A percentile compares a stretch with the other conserved stretches of the same genome.
Conservation (phyloP, 176 grass and related monocot genomes). For the Tillandsia leiboldiana region DNA sequence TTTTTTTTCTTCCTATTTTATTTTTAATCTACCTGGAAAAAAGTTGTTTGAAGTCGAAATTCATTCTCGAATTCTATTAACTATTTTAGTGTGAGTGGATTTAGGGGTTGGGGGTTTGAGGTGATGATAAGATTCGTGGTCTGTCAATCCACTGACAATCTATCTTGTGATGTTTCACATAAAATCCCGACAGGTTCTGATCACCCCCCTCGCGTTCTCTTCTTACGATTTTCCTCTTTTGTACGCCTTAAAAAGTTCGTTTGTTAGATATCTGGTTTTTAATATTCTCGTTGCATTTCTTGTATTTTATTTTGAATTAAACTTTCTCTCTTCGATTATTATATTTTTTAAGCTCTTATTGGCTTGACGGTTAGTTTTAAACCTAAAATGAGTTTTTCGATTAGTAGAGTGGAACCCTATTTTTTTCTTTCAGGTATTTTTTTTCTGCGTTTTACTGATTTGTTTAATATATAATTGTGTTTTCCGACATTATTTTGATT, state of each 20-base stretch:
- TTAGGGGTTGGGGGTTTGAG: constrained; percentile 14
- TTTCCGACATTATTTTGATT: too few species aligned
- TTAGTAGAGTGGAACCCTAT: too few species aligned
- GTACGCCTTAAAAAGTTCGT: too few species aligned
- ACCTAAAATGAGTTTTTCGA: too few species aligned
- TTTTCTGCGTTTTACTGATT: too few species aligned
- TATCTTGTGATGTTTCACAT: constrained; percentile 42
- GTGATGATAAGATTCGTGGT: constrained; percentile 63
- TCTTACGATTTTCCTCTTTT: neutral
- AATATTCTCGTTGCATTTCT: neutral
- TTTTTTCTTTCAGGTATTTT: too few species aligned
- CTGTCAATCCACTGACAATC: constrained; percentile 76
- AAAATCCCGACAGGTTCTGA: constrained; percentile 74
- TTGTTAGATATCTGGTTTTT: neutral
- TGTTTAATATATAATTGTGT: too few species aligned
- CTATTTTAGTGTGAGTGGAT: neutral
- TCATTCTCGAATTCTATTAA: neutral
- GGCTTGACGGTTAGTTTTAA: too few species aligned
- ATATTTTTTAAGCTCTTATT: too few species aligned
- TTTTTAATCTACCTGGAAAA: too few species aligned
- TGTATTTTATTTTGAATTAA: neutral
- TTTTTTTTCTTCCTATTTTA: neutral
- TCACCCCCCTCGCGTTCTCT: constrained; percentile 12
- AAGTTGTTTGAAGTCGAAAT: neutral
- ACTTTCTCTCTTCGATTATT: too few species aligned